Base-by-base conservation (phyloP, 2,329 filamentous ascomycete species). In the Cercospora zeina region DNA sequence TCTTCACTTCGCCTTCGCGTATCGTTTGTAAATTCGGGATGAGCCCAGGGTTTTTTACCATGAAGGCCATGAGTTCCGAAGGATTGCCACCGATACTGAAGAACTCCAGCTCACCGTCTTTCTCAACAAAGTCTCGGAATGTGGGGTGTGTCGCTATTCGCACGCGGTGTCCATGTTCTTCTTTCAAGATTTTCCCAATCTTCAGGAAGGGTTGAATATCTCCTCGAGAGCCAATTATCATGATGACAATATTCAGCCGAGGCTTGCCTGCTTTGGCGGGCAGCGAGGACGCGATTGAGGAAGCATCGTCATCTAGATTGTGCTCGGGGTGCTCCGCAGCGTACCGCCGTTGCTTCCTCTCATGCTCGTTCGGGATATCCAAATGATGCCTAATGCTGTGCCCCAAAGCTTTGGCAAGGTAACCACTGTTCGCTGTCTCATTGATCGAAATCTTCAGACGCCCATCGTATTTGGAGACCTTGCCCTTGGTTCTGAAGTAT, bases 21-120 rank as follows among this genome's bases (percentile, higher is more conserved):
- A 93, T 83, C 0, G 88, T 88, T 65, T 90, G 85, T 24, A 93
- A 77, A 1, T 83, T 88, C 0, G 90, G 90, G 1, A 95, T 89
- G 74, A 93, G 81, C 3, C 89, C 89, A 0, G 81, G 89, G 69
- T 93, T 92, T 77, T 91, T 91, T 34, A 93, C 89, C 90, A 95
- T 93, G 74, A 92, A 93, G 0, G 89, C 87, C 90, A 93, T 93
- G 1, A 95, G 79, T 74, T 93, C 89, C 0, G 87, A 85, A 1
- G 90, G 90, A 68, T 93, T 87, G 1, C 90, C 90, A 1, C 90
- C 90, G 1, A 93, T 85, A 1, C 85, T 88, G 75, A 93, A 93
- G 77, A 93, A 93, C 68, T 93, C 90, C 0, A 93, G 80, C 0
- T 86, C 88, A 13, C 78, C 86, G 65, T 91, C 88, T 54, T 87